These are phyloP conservation scores for Clathrospora elynae DNA, from an alignment of 2,329 filamentous ascomycete genomes.

Conservation along the genomic window DNA sequence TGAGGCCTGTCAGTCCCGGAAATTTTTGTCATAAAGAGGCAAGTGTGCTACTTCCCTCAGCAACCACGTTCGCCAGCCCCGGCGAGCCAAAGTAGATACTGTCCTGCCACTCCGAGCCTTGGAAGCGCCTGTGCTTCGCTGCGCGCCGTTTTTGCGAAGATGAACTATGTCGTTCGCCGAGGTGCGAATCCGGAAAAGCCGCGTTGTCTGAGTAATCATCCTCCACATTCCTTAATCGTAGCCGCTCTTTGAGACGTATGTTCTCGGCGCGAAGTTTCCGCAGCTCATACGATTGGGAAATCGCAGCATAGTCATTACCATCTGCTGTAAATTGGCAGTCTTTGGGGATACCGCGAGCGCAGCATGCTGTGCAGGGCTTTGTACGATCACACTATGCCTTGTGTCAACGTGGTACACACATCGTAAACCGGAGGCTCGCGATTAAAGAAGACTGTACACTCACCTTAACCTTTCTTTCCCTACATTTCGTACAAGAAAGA, in stretches of 20 bases:
- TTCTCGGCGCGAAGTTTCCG: constrained; percentile 55
- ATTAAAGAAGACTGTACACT: constrained; percentile 9
- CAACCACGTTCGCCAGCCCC: constrained; percentile 54
- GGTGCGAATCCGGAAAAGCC: constrained; percentile 29
- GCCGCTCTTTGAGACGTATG: constrained; percentile 50
- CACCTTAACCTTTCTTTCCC: constrained; percentile 57
- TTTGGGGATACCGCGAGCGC: constrained; percentile 54
- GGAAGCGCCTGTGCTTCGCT: constrained; percentile 46
- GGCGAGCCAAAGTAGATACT: constrained; percentile 58
- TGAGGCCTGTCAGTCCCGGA: constrained; percentile 22
- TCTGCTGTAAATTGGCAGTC: constrained; percentile 56
- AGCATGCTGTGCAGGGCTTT: constrained; percentile 57
- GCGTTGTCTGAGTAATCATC: constrained; percentile 44
- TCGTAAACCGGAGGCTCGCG: no score
- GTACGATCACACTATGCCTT: constrained; percentile 53
- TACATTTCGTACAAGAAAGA: constrained; percentile 56
- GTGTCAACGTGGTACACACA: background rate
- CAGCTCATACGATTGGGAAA: constrained; percentile 56
- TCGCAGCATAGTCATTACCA: constrained; percentile 53
- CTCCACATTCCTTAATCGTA: constrained; percentile 46
- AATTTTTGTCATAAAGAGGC: background rate
- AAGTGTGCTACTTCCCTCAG: constrained; percentile 46
- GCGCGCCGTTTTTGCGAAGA: constrained; percentile 32
- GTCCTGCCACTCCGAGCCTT: constrained; percentile 49
- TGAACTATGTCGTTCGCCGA: constrained; percentile 25